Evolutionary conservation across 208 protist genomes (phyloP).

Genomic region (Balamuthia mandrillaris): DNA sequence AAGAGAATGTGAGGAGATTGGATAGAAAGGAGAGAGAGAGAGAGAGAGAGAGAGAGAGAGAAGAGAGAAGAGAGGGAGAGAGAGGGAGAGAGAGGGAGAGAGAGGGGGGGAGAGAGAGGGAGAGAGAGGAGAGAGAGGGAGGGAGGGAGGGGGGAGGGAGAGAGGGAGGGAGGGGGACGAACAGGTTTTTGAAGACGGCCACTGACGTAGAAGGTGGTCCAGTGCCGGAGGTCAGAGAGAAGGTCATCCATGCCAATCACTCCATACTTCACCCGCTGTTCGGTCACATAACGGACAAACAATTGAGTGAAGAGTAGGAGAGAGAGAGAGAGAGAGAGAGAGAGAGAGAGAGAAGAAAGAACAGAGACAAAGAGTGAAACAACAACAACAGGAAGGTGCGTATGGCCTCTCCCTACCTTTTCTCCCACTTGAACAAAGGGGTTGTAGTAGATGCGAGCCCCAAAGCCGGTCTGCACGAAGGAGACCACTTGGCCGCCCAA

Average conservation of each 20-base stretch:
- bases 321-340: too few species aligned
- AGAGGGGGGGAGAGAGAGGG: neutral
- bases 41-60: too few species aligned
- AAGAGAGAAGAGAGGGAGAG: too few species aligned
- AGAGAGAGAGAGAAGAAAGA: neutral
- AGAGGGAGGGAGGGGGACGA: neutral
- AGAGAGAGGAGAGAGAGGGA: too few species aligned
- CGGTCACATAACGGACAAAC: too few species aligned
- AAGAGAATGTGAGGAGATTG: too few species aligned
- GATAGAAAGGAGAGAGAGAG: too few species aligned
- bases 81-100: neutral
- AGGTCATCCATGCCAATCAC: constrained; percentile 18
- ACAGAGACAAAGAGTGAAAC: too few species aligned
- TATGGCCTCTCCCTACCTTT: too few species aligned
- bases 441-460: constrained; percentile 29
- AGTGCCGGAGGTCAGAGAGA: neutral
- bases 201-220: constrained; percentile 17
- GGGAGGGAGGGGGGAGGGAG: neutral
- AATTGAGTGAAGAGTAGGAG: neutral
- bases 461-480: neutral
- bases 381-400: too few species aligned
- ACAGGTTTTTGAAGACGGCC: constrained; percentile 12
- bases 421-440: neutral
- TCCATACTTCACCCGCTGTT: constrained; percentile 7
- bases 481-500: neutral